phyloP scores from a whole-genome alignment of 1,284 basidiomycete species.

The Amylostereum areolatum region DNA sequence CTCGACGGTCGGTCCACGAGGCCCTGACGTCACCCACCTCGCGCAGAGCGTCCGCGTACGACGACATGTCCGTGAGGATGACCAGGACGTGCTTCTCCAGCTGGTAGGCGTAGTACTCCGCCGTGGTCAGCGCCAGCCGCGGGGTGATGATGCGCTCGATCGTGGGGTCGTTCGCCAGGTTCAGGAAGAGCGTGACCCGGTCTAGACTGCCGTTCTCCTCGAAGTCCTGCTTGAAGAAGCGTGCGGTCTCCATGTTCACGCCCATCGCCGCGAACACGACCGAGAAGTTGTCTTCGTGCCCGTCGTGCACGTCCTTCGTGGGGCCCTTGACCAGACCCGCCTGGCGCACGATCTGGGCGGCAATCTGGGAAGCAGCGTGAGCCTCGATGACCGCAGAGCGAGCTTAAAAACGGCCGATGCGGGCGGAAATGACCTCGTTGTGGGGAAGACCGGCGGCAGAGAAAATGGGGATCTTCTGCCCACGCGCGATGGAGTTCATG shows the following conservation, averaged over 20 bases:
- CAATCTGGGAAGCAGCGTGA: constrained; percentile 60
- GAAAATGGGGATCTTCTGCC: constrained; percentile 99
- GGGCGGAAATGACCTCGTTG: constrained; percentile 71
- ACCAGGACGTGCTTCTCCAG: constrained; percentile 99
- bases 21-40: constrained; percentile 49
- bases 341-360: constrained; percentile 99
- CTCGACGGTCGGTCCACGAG: constrained; percentile 2
- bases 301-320: constrained; percentile 96
- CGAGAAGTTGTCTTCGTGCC: constrained; percentile 99
- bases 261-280: constrained; percentile 99
- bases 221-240: constrained; percentile 99
- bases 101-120: constrained; percentile 99
- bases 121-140: constrained; percentile 94
- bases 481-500: constrained; percentile 99
- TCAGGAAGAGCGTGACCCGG: constrained; percentile 97
- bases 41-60: constrained; percentile 96
- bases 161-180: constrained; percentile 99
- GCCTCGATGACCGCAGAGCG: constrained; percentile 26
- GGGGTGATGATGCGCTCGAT: constrained; percentile 99
- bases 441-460: constrained; percentile 98
- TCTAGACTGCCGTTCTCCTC: constrained; percentile 98
- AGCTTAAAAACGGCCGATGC: constrained; percentile 13
- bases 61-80: constrained; percentile 98
- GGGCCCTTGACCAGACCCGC: constrained; percentile 95
- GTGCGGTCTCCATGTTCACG: constrained; percentile 99